Percentiles rank a stretch among this genome's conserved stretches.
Evolutionary conservation across 1,284 basidiomycete genomes (phyloP).

Genomic region (Ustilago vetiveriae): DNA sequence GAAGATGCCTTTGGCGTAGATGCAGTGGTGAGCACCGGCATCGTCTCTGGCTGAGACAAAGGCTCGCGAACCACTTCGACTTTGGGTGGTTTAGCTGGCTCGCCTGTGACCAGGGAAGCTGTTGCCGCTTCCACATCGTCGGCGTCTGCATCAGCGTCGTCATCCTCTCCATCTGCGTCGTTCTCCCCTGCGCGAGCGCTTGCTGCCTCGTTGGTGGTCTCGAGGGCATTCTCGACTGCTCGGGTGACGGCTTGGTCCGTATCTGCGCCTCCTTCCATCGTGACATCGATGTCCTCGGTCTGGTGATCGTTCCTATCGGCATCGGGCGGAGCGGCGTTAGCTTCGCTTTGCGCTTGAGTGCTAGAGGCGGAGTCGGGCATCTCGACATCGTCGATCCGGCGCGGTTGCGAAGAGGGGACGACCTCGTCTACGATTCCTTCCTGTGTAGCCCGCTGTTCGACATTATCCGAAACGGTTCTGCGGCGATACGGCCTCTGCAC

Average conservation of each 20-base stretch:
- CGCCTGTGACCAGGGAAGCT: conserved; percentile 41
- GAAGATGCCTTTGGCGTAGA: not conserved
- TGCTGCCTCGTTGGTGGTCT: conserved; percentile 48
- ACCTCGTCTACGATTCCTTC: not conserved
- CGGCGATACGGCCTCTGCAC: conserved; percentile 29
- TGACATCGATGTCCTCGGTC: conserved; percentile 13
- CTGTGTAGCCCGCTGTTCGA: conserved; percentile 30
- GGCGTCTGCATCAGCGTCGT: conserved; percentile 50
- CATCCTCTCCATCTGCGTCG: conserved; percentile 48
- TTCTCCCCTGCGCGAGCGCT: conserved; percentile 42
- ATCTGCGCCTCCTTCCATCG: conserved; percentile 53
- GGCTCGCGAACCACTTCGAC: conserved; percentile 50
- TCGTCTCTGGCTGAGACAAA: conserved; percentile 25
- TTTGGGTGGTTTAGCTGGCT: conserved; percentile 32
- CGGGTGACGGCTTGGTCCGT: conserved; percentile 51
- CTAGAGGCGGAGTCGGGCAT: conserved; percentile 16
- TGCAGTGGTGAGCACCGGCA: conserved; percentile 39
- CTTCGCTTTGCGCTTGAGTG: not conserved
- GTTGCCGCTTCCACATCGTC: conserved; percentile 50
- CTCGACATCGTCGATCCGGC: conserved; percentile 15
- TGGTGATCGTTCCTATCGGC: not conserved
- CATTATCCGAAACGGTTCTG: conserved; percentile 22
- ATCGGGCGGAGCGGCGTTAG: not conserved
- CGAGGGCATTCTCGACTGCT: conserved; percentile 54
- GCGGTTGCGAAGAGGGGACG: not conserved